Base-by-base conservation (phyloP, 2,329 filamentous ascomycete species). In the Monosporascus sp. region DNA sequence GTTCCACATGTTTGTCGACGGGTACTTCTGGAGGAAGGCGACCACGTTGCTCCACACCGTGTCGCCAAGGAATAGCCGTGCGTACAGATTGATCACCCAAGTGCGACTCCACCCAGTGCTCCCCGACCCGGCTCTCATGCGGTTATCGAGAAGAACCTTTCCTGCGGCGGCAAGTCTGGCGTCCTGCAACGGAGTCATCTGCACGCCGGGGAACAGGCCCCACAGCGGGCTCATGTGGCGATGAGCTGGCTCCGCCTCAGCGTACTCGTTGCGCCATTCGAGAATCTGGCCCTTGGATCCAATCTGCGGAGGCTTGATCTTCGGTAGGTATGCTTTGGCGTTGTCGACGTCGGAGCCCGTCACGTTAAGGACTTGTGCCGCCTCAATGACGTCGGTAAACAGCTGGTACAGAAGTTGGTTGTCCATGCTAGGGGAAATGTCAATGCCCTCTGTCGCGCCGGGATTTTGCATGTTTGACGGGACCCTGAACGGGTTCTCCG, bases 61-160 rank as follows among this genome's bases (percentile, higher is more conserved):
- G 7, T 68, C 67, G 8, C 60, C 65, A 15, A 70, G 67, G 7
- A 69, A 66, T 3, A 78, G 61, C 5, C 76, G 70, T 34, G 75
- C 74, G 51, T 74, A 75, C 47, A 75, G 64, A 47, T 73, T 75
- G 50, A 76, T 68, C 1, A 73, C 61, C 75, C 76, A 79, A 6
- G 73, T 73, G 14, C 75, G 70, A 27, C 72, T 74, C 76, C 76
- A 79, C 1, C 75, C 74, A 0, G 74, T 72, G 45, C 67, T 69
- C 8, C 59, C 59, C 1, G 50, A 49, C 7, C 60, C 60, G 27
- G 37, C 36, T 6, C 36, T 41, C 17, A 62, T 56, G n/a, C 60
- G 57, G 22, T 49, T 25, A 9, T 56, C 51, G n/a, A 61, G 45
- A 4, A 62, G 36, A 20, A 49, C 51, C 4, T 48, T 44, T 11